Base-by-base conservation (phyloP, 495 filamentous ascomycete species). In the Tuber melanosporum region DNA sequence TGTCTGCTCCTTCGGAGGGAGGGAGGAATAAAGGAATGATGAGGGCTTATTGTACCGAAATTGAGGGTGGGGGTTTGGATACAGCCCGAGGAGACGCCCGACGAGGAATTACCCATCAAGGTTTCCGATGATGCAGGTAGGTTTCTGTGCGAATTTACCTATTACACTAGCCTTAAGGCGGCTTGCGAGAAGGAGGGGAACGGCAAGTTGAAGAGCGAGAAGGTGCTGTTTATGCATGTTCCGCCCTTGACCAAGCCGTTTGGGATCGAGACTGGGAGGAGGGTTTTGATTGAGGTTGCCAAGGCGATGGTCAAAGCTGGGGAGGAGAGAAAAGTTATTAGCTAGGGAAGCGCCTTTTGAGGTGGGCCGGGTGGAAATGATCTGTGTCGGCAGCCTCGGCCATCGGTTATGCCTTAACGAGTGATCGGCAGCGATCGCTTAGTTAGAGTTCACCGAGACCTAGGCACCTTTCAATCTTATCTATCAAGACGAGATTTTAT, bases 231-330 rank as follows among this genome's bases (percentile, higher is more conserved):
- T 46, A 32, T 83, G 44, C 81, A 83, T 75, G 81, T 83, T 15
- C 81, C 81, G 6, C 75, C 74, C 14, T 75, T 73, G 46, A 26
- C 73, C 41, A 3, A 78, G 19, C 75, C 77, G 17, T 82, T 83
- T 36, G 73, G 52, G 20, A 71, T 83, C 10, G 66, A 77, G 75
- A 76, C 75, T 8, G 81, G 78, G 3, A 71, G 86, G 69, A 94
- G 91, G 90, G 87, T 97, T 44, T 83, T 90, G 52, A 92, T 90
- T 88, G 91, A 89, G 81, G 84, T 96, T 45, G 80, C 86, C 69
- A 76, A 77, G 74, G 81, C 57, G 43, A 83, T 80, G 74, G 81
- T 83, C 7, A 75, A 73, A 19, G 81, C 77, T 9, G 81, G 80
- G 19, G 81, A 83, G 72, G 74, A 75, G 42, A 66, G 32, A 66